These are phyloP conservation scores for Abrus precatorius DNA, from an alignment of 306 rosid genomes.

Conservation along the genomic window DNA sequence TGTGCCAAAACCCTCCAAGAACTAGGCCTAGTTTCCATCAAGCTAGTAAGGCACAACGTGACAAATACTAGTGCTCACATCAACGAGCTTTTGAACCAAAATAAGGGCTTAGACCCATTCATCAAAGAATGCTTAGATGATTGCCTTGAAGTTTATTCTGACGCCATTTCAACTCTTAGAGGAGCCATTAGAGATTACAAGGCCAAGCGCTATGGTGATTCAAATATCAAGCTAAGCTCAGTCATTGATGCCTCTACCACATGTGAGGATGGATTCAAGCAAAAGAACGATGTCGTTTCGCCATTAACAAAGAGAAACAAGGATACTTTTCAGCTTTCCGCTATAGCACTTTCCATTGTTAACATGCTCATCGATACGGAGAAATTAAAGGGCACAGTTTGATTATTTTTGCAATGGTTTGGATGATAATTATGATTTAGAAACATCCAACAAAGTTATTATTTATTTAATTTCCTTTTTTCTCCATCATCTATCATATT, in stretches of 20 bases:
- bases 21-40: slow-evolving; percentile 65
- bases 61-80: slow-evolving; percentile 56
- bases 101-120: slow-evolving; percentile 37
- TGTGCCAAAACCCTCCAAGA: slow-evolving; percentile 46
- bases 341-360: slow-evolving; percentile 71
- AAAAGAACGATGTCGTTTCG: slow-evolving; percentile 49
- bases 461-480: too few species aligned
- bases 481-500: too few species aligned
- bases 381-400: slow-evolving; percentile 19
- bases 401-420: slow-evolving; percentile 19
- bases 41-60: slow-evolving; percentile 55
- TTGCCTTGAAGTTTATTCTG: slow-evolving; percentile 67
- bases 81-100: slow-evolving; percentile 52
- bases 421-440: background rate
- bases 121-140: slow-evolving; percentile 60
- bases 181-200: slow-evolving; percentile 57
- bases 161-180: slow-evolving; percentile 53
- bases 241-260: slow-evolving; percentile 67
- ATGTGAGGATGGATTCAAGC: slow-evolving; percentile 82
- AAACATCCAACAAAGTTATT: too few species aligned
- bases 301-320: slow-evolving; percentile 69
- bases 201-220: slow-evolving; percentile 57
- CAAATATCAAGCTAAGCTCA: slow-evolving; percentile 59
- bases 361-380: slow-evolving; percentile 48
- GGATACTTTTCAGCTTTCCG: slow-evolving; percentile 65